Evolutionary conservation across 2,329 filamentous ascomycete genomes (phyloP).

Genomic region (Dactylellina sp.): DNA sequence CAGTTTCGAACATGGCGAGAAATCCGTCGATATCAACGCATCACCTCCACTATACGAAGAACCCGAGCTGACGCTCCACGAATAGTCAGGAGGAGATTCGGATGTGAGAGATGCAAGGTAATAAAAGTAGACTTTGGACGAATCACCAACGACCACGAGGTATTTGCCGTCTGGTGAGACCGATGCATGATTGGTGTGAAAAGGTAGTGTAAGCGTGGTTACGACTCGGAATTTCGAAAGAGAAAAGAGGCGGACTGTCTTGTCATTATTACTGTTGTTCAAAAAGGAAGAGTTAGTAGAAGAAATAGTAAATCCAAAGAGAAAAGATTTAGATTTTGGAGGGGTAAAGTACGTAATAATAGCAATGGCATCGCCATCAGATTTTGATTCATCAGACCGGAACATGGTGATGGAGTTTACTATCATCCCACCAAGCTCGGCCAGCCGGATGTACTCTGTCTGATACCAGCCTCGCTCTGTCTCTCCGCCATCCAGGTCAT

Average conservation of each 20-base stretch:
- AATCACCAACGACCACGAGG: slow-evolving; percentile 86
- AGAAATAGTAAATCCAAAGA: slow-evolving; percentile 72
- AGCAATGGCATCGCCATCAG: slow-evolving; percentile 70
- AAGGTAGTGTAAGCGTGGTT: slow-evolving; percentile 78
- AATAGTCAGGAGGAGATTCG: slow-evolving; percentile 53
- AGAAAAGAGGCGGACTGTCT: slow-evolving; percentile 84
- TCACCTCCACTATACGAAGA: slow-evolving; percentile 66
- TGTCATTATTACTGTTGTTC: slow-evolving; percentile 87
- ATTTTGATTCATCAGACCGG: slow-evolving; percentile 66
- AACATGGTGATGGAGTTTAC: slow-evolving; percentile 77
- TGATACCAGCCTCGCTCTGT: slow-evolving; percentile 36
- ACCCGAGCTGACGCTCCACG: slow-evolving; percentile 58
- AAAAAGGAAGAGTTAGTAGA: slow-evolving; percentile 65
- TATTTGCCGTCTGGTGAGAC: slow-evolving; percentile 88
- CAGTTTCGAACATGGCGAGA: slow-evolving; percentile 77
- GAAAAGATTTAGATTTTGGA: background rate
- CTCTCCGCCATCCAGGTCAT: slow-evolving; percentile 36
- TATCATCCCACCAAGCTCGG: slow-evolving; percentile 72
- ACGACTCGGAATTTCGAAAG: slow-evolving; percentile 76
- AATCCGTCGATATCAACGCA: slow-evolving; percentile 74
- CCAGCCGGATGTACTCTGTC: slow-evolving; percentile 54
- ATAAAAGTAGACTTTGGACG: slow-evolving; percentile 87
- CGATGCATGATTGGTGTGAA: slow-evolving; percentile 92
- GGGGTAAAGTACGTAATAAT: slow-evolving; percentile 65
- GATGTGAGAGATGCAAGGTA: slow-evolving; percentile 63